phyloP scores from a whole-genome alignment of 441 rosid species.

The Populus hybrid region DNA sequence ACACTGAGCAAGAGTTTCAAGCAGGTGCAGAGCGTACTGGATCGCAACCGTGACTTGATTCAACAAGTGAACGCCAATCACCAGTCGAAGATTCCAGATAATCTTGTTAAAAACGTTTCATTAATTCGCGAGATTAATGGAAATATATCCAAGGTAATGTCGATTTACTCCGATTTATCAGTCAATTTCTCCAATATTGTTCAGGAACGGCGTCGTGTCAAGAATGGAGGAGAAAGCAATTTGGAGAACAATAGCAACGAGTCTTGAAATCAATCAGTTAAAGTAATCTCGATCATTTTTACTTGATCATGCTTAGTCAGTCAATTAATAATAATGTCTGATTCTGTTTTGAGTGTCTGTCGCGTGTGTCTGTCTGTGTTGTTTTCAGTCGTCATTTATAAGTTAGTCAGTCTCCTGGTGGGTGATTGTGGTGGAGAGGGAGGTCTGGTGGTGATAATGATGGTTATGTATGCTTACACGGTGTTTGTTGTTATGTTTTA shows the following conservation, averaged over 20 bases:
- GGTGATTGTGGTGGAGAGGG: not conserved
- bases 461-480: slow-evolving; percentile 2
- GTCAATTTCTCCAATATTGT: slow-evolving; percentile 35
- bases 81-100: slow-evolving; percentile 49
- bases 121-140: slow-evolving; percentile 61
- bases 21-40: slow-evolving; percentile 62
- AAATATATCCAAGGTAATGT: slow-evolving; percentile 53
- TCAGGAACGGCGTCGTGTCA: slow-evolving; percentile 22
- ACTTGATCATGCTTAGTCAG: not conserved
- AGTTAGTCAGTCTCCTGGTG: not conserved
- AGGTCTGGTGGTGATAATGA: not conserved
- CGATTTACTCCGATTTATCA: slow-evolving; percentile 61
- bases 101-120: slow-evolving; percentile 54
- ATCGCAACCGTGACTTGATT: slow-evolving; percentile 59
- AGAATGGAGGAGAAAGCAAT: slow-evolving; percentile 15
- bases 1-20: slow-evolving; percentile 42
- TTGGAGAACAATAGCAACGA: slow-evolving; percentile 10
- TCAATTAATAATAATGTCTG: not conserved
- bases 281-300: slow-evolving; percentile 15
- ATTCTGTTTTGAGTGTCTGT: not conserved
- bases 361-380: not conserved
- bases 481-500: slow-evolving; percentile 10
- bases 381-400: not conserved
- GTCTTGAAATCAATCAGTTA: slow-evolving; percentile 15
- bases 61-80: slow-evolving; percentile 67